Base-by-base conservation (phyloP, 768 basidiomycete species). In the Suillus subalutaceus region DNA sequence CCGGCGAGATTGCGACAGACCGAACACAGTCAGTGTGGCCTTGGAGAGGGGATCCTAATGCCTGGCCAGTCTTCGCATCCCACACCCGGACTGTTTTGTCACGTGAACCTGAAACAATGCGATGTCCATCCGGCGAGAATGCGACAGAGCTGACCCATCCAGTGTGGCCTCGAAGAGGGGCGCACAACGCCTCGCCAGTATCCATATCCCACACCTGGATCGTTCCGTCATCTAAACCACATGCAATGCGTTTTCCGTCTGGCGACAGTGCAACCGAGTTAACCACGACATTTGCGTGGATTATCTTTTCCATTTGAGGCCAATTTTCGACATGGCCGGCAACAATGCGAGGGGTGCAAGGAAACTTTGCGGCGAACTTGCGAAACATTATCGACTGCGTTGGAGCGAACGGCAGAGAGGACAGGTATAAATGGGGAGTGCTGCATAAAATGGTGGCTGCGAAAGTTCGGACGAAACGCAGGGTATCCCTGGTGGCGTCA, bases 401-500 rank as follows among this genome's bases (percentile, higher is more conserved):
- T 43, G 73, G 73, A 35, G 69, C 55, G 44, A 75, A 74, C 7
- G 71, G 72, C 13, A 75, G 26, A 1, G 69, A 71, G 15, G 73
- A 74, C 5, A 74, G 6, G 63, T 74, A 74, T 15, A 75, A 67
- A 52, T 75, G 74, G 0, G 73, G 73, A 10, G 65, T 67, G 65
- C 69, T 71, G 38, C 68, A 63, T 23, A 60, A 20, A 6, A 73
- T 71, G 10, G 64, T 41, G 32, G n/a, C 4, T 6, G 12, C 50
- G 35, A 73, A 74, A 1, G 57, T 48, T 26, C 40, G 26, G 9
- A 73, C 52, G 57, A 73, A 73, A 35, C 56, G 56, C 2, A 38
- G 37, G 0, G 53, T 48, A 55, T 74, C 72, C n/a, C 50, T 40
- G 13, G 30, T 32, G 9, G 61, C 50, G 1, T 44, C 7, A 20